Evolutionary conservation across 2,329 filamentous ascomycete genomes (phyloP).

Genomic region (Pseudogymnoascus sp.): DNA sequence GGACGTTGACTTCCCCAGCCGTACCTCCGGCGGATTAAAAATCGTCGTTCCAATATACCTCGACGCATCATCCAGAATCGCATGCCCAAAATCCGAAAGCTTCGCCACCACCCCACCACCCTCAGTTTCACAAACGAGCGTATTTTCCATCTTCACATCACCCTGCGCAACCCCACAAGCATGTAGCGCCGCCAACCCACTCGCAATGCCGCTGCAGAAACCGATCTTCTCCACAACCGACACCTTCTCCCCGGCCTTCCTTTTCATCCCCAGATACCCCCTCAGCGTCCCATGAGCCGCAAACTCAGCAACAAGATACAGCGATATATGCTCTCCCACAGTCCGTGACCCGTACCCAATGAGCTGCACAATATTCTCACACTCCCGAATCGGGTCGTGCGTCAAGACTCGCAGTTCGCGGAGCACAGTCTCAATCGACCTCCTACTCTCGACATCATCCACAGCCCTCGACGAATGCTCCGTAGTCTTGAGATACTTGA

Average conservation of each 20-base stretch:
- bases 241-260: neutral
- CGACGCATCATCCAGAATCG: neutral
- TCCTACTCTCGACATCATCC: neutral
- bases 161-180: neutral
- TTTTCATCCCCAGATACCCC: neutral
- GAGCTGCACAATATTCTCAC: neutral
- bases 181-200: neutral
- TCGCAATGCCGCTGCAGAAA: neutral
- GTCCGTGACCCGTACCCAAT: neutral
- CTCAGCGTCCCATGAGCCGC: neutral
- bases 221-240: neutral
- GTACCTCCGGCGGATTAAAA: neutral
- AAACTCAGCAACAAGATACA: constrained; percentile 3
- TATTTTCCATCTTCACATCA: neutral
- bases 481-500: neutral
- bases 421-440: neutral
- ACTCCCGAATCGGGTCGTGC: neutral
- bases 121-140: neutral
- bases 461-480: neutral
- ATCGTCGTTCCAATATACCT: constrained; percentile 3
- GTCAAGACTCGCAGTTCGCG: neutral
- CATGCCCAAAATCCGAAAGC: constrained; percentile 7
- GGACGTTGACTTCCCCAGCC: neutral
- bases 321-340: neutral
- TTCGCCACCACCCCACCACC: neutral